Percentiles rank a stretch among this genome's conserved stretches.
These are phyloP conservation scores for Tripterygium wilfordii DNA, from an alignment of 177 flowering plant genomes.

Conservation along the genomic window DNA sequence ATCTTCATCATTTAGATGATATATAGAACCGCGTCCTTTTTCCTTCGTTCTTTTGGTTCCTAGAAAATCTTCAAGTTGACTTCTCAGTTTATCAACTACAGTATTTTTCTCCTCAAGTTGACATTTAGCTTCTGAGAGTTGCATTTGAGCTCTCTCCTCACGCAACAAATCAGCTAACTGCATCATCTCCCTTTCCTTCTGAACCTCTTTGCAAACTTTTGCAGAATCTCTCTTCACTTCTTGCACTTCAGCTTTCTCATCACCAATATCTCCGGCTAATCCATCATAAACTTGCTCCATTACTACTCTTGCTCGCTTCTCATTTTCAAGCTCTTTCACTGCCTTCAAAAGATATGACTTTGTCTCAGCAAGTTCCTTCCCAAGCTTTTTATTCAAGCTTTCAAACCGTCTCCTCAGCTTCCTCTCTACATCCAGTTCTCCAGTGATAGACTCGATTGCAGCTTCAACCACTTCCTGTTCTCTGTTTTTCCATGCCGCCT, in stretches of 20 bases:
- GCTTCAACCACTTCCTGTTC: constrained; percentile 54
- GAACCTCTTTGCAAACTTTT: constrained; percentile 55
- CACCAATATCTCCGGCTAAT: constrained; percentile 57
- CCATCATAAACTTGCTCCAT: constrained; percentile 80
- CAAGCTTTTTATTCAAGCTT: constrained; percentile 24
- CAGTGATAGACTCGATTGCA: constrained; percentile 60
- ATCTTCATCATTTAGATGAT: constrained; percentile 26
- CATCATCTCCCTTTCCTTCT: constrained; percentile 77
- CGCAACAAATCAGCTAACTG: constrained; percentile 57
- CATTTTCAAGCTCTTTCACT: constrained; percentile 64
- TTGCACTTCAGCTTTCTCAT: constrained; percentile 55
- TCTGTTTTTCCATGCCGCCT: constrained; percentile 70
- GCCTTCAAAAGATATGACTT: constrained; percentile 50
- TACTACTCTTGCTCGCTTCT: constrained; percentile 67
- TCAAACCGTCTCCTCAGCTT: constrained; percentile 72
- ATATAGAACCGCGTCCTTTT: constrained; percentile 19
- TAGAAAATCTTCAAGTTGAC: constrained; percentile 59
- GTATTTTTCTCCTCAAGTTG: constrained; percentile 75
- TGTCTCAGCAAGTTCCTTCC: constrained; percentile 67
- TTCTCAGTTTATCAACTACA: constrained; percentile 57
- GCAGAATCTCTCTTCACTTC: constrained; percentile 55
- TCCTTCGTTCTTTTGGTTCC: constrained; percentile 37
- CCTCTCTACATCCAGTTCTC: constrained; percentile 78
- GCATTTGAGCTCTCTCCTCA: constrained; percentile 69
- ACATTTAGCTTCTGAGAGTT: constrained; percentile 65